Base-by-base conservation (phyloP, 1,284 basidiomycete species). In the Inonotus obliquus region DNA sequence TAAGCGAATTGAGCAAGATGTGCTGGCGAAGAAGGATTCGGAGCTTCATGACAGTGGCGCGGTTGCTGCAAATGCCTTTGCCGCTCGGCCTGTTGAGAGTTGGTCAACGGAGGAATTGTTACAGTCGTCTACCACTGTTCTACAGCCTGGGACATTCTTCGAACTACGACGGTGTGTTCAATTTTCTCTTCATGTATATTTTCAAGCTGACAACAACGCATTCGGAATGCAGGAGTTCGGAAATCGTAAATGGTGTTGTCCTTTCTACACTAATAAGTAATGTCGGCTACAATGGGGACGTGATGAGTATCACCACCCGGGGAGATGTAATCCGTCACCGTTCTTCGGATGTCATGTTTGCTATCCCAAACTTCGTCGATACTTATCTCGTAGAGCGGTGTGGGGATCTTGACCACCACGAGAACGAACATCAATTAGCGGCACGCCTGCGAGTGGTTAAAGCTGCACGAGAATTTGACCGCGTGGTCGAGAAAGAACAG, bases 361-460 rank as follows among this genome's bases (percentile, higher is more conserved):
- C 77, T 44, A 73, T 89, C 17, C 86, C 87, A 0, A 72, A 74
- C 19, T 78, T 87, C 67, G 72, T 84, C 21, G 69, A 80, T 25
- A 60, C 64, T 37, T 77, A 82, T 61, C 74, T 85, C 10, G 74
- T 77, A 0, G 61, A 69, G 41, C 77, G 82, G 21, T 87, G 85
- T 67, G 84, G 85, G 0, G 35, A 27, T 0, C 65, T 68, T 1
- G 68, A 76, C 0, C 54, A 63, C 13, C 73, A 75, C 25, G 61
- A 54, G 4, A 69, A 66, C 27, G 69, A 73, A 14, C 67, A 68
- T 7, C 73, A 85, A 59, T 72, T 79, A 39, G 74, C 76, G 38
- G 87, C 89, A 1, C 80, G 89, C 1, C 77, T 89, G 1, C 75
- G 79, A 55, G 77, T 85, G 17, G 76, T 90, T 32, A 82, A 79